Percentiles rank a stretch among this genome's conserved stretches.
These are phyloP conservation scores for Talaromyces sp. DNA, from an alignment of 2,329 filamentous ascomycete genomes.

Conservation along the genomic window DNA sequence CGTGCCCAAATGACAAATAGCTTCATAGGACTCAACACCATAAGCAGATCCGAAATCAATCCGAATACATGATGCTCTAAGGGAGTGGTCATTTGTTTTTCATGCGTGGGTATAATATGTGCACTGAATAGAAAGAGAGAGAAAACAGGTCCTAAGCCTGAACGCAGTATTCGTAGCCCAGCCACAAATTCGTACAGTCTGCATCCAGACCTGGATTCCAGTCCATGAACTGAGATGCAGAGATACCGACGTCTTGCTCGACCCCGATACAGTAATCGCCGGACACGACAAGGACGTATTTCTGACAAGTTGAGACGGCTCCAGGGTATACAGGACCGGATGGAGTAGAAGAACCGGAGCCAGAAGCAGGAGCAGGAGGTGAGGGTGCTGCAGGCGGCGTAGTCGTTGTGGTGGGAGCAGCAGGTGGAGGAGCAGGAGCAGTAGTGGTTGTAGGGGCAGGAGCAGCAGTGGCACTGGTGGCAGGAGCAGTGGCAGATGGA, in stretches of 20 bases:
- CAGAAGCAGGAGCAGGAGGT: background rate
- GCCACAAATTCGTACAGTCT: constrained; percentile 12
- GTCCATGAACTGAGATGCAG: constrained; percentile 10
- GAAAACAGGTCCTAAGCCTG: constrained; percentile 5
- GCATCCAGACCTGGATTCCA: constrained; percentile 13
- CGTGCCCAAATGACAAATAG: background rate
- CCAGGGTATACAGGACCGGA: constrained; percentile 10
- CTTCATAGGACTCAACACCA: background rate
- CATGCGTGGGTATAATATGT: constrained; percentile 6
- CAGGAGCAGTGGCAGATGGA: background rate
- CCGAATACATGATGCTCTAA: background rate
- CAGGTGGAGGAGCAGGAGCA: background rate
- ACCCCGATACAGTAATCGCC: constrained; percentile 14
- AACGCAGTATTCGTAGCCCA: constrained; percentile 14
- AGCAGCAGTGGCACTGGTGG: constrained; percentile 3
- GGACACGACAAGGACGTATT: constrained; percentile 13
- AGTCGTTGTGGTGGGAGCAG: background rate
- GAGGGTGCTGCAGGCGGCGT: background rate
- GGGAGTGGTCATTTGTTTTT: background rate
- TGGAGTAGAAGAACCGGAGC: background rate
- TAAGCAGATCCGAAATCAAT: constrained; percentile 3
- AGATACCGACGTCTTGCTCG: constrained; percentile 9
- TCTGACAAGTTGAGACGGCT: constrained; percentile 7
- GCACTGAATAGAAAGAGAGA: constrained; percentile 11
- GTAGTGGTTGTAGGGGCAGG: background rate